Base-by-base conservation (phyloP, 805 yeast genomes). In the Brettanomyces naardenensis region DNA sequence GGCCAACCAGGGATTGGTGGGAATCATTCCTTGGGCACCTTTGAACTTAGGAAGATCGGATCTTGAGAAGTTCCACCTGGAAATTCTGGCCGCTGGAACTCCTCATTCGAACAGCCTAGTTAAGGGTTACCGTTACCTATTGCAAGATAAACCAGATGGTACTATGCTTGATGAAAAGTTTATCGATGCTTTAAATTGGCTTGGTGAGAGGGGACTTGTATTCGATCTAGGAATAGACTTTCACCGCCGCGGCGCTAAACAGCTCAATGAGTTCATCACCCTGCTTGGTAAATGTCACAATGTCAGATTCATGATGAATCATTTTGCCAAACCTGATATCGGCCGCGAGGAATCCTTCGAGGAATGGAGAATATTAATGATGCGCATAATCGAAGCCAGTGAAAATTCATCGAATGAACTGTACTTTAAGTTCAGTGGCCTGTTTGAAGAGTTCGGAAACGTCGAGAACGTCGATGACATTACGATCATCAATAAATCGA, bases 11-110 rank as follows among this genome's bases (percentile, higher is more conserved):
- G 33, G 30, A 10, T 18, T 26, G 25, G 25, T 33, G 13, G 44
- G 49, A 28, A 46, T 66, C 6, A 47, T 69, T n/a, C 70, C 73
- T 1, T 67, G 70, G 71, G 69, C 68, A 1, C 73, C 75, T 5
- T 35, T 67, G 6, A 58, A 62, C 6, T 40, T 49, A 5, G 72
- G 71, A 2, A 31, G 47, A 2, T 40, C 38, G 1, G 36, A 37
- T 9, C 20, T 66, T 29, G 39, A 37, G 14, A 28, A 38, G 6
- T 50, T 43, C 25, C 46, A 54, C 1, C 37, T 40, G 1, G 35
- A 41, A 5, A 28, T 58, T 22, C 34, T 42, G 35, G 37, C 36
- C n/a, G 41, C 35, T 19, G 35, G 14, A 21, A 39, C 14, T 38
- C 32, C 11, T 32, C 42, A 2, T 39, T 40, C 25, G 7, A 37